Evolutionary conservation across 2,329 filamentous ascomycete species (phyloP).

Genomic region (Trichoderma lentiforme): DNA sequence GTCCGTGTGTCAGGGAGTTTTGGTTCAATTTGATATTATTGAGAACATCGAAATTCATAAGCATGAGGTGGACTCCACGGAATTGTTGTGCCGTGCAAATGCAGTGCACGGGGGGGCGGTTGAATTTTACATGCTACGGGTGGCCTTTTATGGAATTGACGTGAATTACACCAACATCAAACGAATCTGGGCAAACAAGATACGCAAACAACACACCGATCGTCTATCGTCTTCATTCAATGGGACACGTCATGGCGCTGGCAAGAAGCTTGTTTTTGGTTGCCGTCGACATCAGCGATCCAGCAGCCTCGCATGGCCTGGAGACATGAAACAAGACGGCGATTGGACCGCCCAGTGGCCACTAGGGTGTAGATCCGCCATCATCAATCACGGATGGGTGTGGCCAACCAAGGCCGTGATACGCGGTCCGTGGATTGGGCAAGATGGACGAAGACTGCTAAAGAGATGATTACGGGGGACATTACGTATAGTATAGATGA

Average conservation of each 20-base stretch:
- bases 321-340: constrained; percentile 8
- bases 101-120: neutral
- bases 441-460: neutral
- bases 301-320: neutral
- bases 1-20: constrained; percentile 5
- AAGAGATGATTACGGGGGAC: neutral
- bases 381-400: constrained; percentile 1
- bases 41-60: neutral
- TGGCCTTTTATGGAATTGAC: neutral
- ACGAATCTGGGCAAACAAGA: neutral
- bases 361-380: constrained; percentile 14
- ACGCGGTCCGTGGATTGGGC: neutral
- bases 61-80: neutral
- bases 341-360: neutral
- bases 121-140: neutral
- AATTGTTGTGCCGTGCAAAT: neutral
- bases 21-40: neutral
- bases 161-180: neutral
- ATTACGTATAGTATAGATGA: neutral
- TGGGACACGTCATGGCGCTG: constrained; percentile 11
- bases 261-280: constrained; percentile 15
- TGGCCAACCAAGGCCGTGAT: neutral
- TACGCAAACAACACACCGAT: neutral
- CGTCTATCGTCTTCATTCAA: neutral
- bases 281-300: constrained; percentile 12